Percentiles rank a stretch among this genome's conserved stretches.
These are phyloP conservation scores for Nicotiana attenuata DNA, from an alignment of 257 asterid genomes.

Conservation along the genomic window DNA sequence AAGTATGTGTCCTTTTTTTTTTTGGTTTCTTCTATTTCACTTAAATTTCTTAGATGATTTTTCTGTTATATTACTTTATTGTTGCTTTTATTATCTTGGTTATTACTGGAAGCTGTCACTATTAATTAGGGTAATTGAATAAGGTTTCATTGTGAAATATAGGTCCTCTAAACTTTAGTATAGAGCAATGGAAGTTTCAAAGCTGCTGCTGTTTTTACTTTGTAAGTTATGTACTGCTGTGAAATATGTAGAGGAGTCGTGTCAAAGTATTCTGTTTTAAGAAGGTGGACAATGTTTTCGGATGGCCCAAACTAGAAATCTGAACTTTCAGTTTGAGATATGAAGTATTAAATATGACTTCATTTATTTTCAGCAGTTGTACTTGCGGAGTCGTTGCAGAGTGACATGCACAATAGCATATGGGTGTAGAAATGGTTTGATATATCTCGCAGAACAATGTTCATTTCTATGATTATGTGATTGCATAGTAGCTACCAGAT, in stretches of 20 bases:
- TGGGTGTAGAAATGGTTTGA: background rate
- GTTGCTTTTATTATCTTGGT: background rate
- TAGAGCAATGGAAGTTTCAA: background rate
- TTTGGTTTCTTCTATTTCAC: background rate
- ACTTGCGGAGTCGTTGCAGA: constrained; percentile 2
- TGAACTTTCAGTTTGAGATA: background rate
- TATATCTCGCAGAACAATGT: background rate
- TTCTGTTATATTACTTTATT: background rate
- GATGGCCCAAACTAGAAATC: background rate
- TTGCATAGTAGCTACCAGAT: background rate
- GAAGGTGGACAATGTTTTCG: background rate
- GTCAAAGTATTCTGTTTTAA: background rate
- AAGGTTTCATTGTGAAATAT: background rate
- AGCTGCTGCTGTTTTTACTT: background rate
- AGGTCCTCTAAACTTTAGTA: background rate
- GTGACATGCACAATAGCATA: background rate
- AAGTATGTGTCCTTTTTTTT: background rate
- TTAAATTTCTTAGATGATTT: background rate
- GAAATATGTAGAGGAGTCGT: background rate
- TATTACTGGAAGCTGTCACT: background rate
- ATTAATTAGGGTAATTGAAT: background rate
- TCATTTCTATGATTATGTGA: background rate
- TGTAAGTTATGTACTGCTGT: background rate
- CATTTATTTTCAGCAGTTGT: background rate
- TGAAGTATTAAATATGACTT: background rate